These are phyloP conservation scores for Globisporangium orthogonon DNA, from an alignment of 352 stramenopile species.

Conservation along the genomic window DNA sequence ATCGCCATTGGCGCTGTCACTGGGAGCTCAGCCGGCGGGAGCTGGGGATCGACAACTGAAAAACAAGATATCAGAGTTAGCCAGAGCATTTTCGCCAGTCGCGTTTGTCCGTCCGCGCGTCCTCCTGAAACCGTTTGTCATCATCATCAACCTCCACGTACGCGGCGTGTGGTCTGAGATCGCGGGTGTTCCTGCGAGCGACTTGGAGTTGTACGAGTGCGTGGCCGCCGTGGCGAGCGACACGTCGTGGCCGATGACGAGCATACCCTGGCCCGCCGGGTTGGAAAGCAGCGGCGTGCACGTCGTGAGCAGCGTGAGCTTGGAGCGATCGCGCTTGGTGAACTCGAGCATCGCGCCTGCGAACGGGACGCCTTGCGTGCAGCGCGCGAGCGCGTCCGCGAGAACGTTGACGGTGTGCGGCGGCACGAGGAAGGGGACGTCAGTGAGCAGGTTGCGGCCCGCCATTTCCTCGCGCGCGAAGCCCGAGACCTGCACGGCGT, in stretches of 20 bases:
- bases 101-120: neutral
- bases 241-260: constrained; percentile 73
- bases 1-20: neutral
- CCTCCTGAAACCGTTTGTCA: too few species aligned
- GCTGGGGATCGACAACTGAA: constrained; percentile 6
- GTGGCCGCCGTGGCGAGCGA: constrained; percentile 29
- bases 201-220: constrained; percentile 35
- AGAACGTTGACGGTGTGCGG: constrained; percentile 43
- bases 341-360: constrained; percentile 55
- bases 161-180: constrained; percentile 40
- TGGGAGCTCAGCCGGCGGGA: constrained; percentile 7
- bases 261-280: constrained; percentile 69
- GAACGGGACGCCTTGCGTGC: constrained; percentile 44
- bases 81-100: neutral
- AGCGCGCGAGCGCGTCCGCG: constrained; percentile 52
- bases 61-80: too few species aligned
- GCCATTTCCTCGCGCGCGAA: constrained; percentile 80
- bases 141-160: constrained; percentile 30
- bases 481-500: constrained; percentile 61
- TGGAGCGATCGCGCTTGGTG: constrained; percentile 43
- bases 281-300: constrained; percentile 75
- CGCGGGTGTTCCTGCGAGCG: constrained; percentile 44
- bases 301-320: constrained; percentile 56
- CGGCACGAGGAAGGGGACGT: constrained; percentile 66
- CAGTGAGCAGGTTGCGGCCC: constrained; percentile 58